These are phyloP conservation scores for Grosmannia huntii DNA, from an alignment of 2,329 filamentous ascomycete genomes.

Conservation along the genomic window DNA sequence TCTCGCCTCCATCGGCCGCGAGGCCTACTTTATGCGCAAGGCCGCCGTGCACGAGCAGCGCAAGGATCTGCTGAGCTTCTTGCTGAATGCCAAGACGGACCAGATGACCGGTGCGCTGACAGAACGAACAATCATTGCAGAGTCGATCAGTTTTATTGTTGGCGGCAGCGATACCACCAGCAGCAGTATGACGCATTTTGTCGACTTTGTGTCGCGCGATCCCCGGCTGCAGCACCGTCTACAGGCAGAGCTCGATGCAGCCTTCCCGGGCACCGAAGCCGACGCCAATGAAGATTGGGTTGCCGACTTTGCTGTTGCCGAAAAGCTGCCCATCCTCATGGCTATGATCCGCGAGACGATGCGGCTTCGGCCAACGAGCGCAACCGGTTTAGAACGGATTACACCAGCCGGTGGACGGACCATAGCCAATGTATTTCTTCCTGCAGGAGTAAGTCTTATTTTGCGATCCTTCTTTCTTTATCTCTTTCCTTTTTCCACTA, in stretches of 20 bases:
- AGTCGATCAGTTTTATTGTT: not conserved
- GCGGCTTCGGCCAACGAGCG: not conserved
- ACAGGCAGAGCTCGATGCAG: not conserved
- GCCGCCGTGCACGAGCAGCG: not conserved
- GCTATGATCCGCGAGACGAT: not conserved
- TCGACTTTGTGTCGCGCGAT: not conserved
- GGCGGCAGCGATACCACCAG: not conserved
- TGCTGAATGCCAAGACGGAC: not conserved
- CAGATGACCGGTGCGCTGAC: not conserved
- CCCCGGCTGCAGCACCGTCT: not conserved
- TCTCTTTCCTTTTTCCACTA: not conserved
- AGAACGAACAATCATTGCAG: not conserved
- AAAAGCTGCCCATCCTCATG: not conserved
- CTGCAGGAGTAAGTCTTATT: not conserved
- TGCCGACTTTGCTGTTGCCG: not conserved
- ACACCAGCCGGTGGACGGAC: not conserved
- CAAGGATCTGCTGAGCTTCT: not conserved
- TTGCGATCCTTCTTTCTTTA: no score
- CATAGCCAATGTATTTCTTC: not conserved
- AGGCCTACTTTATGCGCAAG: not conserved
- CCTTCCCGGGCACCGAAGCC: not conserved
- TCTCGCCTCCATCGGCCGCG: not conserved
- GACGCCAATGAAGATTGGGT: not conserved
- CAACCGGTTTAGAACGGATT: not conserved
- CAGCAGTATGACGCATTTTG: not conserved